Evolutionary conservation across 129 eudicot species (phyloP).

Genomic region (Daucus carota): DH1_v3.0 NC_030385.2:34442001-34442500

Average conservation of each 20-base stretch:
- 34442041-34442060: slow-evolving; percentile 24
- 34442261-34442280: slow-evolving; percentile 1
- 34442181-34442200: slow-evolving; percentile 17
- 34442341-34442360: neutral
- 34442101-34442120: slow-evolving; percentile 16
- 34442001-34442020: neutral
- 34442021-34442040: slow-evolving; percentile 25
- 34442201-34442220: slow-evolving; percentile 30
- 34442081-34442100: slow-evolving; percentile 10
- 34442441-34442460: neutral
- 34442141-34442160: slow-evolving; percentile 19
- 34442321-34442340: neutral
- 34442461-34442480: neutral
- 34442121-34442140: slow-evolving; percentile 24
- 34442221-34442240: slow-evolving; percentile 25
- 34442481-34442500: neutral
- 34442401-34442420: neutral
- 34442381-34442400: neutral
- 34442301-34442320: slow-evolving; percentile 5
- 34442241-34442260: neutral
- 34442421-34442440: neutral
- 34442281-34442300: neutral
- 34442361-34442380: no score
- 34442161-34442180: slow-evolving; percentile 20
- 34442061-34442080: slow-evolving; percentile 23